Evolutionary conservation across 768 basidiomycete genomes (phyloP), one percentile per base, ranked within the genome.

Genomic region (Leccinum uliginosum): DNA sequence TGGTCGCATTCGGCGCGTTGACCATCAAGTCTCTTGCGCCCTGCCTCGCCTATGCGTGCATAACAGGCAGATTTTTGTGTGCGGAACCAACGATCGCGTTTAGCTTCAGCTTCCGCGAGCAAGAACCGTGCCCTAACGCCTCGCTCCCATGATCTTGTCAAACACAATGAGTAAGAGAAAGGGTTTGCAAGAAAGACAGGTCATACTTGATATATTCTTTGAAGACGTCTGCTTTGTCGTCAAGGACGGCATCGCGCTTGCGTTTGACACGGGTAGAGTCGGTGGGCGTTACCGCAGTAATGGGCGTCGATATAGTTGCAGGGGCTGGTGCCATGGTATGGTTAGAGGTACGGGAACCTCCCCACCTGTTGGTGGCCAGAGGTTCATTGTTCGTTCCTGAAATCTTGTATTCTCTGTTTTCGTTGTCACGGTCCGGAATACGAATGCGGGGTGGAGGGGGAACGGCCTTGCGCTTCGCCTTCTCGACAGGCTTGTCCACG

Each of bases 181-280:
- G 3, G 6, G 8, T 23, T 29, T 32, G 38, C 24, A 21, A 26
- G 38, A 2, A 32, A 43, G 30, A 46, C 10, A 23, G 35, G 53
- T 56, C 71, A 8, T 57, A 71, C 70, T 62, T 71, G 51, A 68
- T 17, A 50, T 68, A 70, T 54, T 72, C 70, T 40, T 60, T 73
- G 9, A 71, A 68, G 11, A 55, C 11, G 9, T 68, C 66, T 23
- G 51, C 5, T 43, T 65, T 67, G 2, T 67, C 65, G 17, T 70
- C 71, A 29, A 51, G 43, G 5, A 48, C 56, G 35, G 14, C 45
- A 24, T 59, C 70, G 5, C 52, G 62, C 59, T 71, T 71, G 35
- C 70, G 71, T 54, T 71, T 71, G 38, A 34, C 54, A 29, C 59
- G 61, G 34, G 45, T 27, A n/a, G 58, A 21, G 34, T 68, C 59